Conservation (phyloP, 805 yeast species). For the Yamadazyma insecticola region DNA sequence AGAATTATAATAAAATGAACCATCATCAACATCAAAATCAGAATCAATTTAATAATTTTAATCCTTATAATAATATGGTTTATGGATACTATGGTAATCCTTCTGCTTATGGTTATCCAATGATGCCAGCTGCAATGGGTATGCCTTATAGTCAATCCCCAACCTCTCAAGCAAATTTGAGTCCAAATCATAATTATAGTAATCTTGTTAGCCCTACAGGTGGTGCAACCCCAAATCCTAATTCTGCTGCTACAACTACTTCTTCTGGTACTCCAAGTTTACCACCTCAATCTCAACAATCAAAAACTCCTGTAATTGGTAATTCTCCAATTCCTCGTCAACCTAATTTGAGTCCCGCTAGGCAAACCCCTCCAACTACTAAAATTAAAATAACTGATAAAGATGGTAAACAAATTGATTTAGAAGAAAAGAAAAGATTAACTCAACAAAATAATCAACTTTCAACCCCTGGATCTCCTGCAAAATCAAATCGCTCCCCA, state of each 20-base stretch:
- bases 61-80: conserved; percentile 13
- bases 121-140: conserved; percentile 11
- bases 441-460: conserved; percentile 18
- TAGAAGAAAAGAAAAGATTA: conserved; percentile 36
- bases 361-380: conserved; percentile 1
- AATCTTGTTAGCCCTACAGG: too few relatives aligned
- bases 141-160: conserved; percentile 9
- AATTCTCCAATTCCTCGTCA: conserved; percentile 8
- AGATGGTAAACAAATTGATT: conserved; percentile 39
- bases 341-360: conserved; percentile 1
- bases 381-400: conserved; percentile 38
- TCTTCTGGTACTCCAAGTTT: conserved; percentile 4
- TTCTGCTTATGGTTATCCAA: conserved; percentile 20
- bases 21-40: conserved; percentile 14
- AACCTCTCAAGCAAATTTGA: conserved; percentile 4
- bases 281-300: conserved; percentile 1
- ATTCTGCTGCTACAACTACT: background rate
- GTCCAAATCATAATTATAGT: conserved; percentile 4
- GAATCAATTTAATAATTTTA: conserved; percentile 18
- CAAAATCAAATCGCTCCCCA: conserved; percentile 7
- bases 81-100: conserved; percentile 23
- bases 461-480: conserved; percentile 30
- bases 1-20: conserved; percentile 14
- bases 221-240: conserved; percentile 1
- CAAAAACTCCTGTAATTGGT: conserved; percentile 3